phyloP scores from a whole-genome alignment of 805 yeast genomes.

The Monosporozyma solicola region DNA sequence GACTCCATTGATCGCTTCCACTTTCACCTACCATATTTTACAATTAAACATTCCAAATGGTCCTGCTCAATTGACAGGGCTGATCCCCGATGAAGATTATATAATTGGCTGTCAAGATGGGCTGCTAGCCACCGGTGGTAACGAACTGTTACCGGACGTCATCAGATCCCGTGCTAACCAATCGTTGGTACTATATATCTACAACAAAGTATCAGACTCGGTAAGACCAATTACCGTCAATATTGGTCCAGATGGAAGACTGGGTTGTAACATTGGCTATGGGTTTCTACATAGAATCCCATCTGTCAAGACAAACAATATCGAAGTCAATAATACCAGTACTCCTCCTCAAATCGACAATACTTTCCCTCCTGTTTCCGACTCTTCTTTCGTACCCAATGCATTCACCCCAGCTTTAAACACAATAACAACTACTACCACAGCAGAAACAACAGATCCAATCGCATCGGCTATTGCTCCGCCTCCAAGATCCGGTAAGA shows the following conservation, averaged over 20 bases:
- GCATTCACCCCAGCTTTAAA: constrained; percentile 1
- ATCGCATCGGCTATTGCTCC: not conserved
- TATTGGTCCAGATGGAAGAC: constrained; percentile 71
- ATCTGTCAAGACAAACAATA: constrained; percentile 22
- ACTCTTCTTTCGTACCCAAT: constrained; percentile 16
- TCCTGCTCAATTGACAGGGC: constrained; percentile 78
- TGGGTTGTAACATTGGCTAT: constrained; percentile 94
- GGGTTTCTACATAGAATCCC: constrained; percentile 87
- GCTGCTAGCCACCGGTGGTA: constrained; percentile 78
- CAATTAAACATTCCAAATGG: constrained; percentile 56
- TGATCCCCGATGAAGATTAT: constrained; percentile 79
- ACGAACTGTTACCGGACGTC: constrained; percentile 61
- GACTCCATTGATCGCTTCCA: constrained; percentile 64
- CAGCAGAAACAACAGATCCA: not conserved
- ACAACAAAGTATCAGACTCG: constrained; percentile 79
- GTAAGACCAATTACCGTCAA: constrained; percentile 81
- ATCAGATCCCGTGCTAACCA: constrained; percentile 43
- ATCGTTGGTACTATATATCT: constrained; percentile 56
- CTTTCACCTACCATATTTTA: constrained; percentile 81
- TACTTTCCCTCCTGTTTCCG: constrained; percentile 4
- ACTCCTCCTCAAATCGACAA: not conserved
- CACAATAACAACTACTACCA: not conserved
- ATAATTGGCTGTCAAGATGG: constrained; percentile 87
- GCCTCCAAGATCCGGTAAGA: constrained; percentile 12
- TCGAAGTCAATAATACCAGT: no score